Conservation (phyloP, 2,329 filamentous ascomycete genomes). For the Eutypella sp. region DNA sequence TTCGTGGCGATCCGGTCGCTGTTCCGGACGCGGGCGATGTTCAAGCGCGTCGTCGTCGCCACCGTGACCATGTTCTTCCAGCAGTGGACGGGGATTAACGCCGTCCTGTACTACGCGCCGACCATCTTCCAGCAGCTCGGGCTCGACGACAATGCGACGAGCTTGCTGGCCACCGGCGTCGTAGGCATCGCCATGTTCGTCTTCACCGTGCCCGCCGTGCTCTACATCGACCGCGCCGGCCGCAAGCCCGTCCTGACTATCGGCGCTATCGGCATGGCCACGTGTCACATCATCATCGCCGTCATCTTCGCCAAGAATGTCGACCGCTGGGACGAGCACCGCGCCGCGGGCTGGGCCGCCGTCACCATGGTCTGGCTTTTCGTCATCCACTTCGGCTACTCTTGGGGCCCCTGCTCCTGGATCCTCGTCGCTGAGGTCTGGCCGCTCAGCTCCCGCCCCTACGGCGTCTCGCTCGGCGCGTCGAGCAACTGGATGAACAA, state of each 20-base stretch:
- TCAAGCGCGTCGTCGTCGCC: constrained; percentile 60
- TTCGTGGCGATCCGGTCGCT: constrained; percentile 62
- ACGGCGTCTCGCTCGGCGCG: constrained; percentile 65
- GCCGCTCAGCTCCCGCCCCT: constrained; percentile 64
- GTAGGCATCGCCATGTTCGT: constrained; percentile 68
- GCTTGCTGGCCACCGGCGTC: constrained; percentile 64
- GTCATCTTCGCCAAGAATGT: constrained; percentile 61
- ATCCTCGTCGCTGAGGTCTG: constrained; percentile 71
- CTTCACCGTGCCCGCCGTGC: constrained; percentile 60
- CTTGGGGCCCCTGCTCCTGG: constrained; percentile 71
- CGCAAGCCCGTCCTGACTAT: constrained; percentile 58
- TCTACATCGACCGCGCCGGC: constrained; percentile 61
- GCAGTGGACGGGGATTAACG: constrained; percentile 48
- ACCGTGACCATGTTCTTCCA: constrained; percentile 60
- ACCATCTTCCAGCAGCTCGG: constrained; percentile 65
- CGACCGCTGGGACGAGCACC: constrained; percentile 51
- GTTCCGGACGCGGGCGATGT: constrained; percentile 62
- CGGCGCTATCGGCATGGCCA: constrained; percentile 65
- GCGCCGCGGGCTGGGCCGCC: constrained; percentile 65
- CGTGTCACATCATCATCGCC: constrained; percentile 67
- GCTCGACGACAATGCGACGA: constrained; percentile 43
- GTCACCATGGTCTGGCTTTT: constrained; percentile 68
- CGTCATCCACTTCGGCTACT: constrained; percentile 69
- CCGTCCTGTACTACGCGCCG: constrained; percentile 65
- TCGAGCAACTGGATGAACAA: constrained; percentile 58